Base-by-base conservation (phyloP, 192 early-diverging fungal species). In the Rhizophagus prolifer region DNA sequence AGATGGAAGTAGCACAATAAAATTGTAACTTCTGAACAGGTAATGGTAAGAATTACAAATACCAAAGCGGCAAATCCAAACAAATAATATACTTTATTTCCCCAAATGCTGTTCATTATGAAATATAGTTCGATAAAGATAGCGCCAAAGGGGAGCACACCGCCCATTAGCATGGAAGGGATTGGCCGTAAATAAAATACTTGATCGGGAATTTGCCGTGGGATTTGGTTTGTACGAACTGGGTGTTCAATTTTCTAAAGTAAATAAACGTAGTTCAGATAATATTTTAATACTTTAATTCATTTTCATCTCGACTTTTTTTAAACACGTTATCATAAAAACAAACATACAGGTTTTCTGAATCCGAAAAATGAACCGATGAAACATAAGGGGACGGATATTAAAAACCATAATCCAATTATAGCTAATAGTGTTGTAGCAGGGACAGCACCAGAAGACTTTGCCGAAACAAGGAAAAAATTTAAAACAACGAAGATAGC, bases 101-200 rank as follows among this genome's bases (percentile, higher is more conserved):
- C 92, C 95, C 95, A 97, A 62, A 97, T 95, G 60, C 91, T 93
- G 83, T 94, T 93, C 87, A 97, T 93, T 73, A 98, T 93, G 84
- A 95, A 98, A 85, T 97, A 97, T 61, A 97, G 86, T 88, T 98
- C 97, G 77, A 97, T 95, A 77, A 97, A 98, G 66, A 97, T 94
- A 26, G 95, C 91, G 5, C 90, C 94, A 80, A 98, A 98, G 23
- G 95, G 95, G 50, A 98, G 85, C 34, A 98, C 79, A 47, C 96
- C 97, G 10, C 91, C 91, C 81, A 94, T 88, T 64, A 91, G 78
- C 73, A 94, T 89, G 50, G 95, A 88, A 4, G 91, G 86, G 58
- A 90, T 59, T 16, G 94, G 88, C 13, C 92, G 91, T 3, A 95
- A 88, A 66, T 92, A 92, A 84, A 91, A 93, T 30, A 90, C 86